Evolutionary conservation across 108 stramenopile species (phyloP).

Genomic region (Cyclotella cryptica): DNA sequence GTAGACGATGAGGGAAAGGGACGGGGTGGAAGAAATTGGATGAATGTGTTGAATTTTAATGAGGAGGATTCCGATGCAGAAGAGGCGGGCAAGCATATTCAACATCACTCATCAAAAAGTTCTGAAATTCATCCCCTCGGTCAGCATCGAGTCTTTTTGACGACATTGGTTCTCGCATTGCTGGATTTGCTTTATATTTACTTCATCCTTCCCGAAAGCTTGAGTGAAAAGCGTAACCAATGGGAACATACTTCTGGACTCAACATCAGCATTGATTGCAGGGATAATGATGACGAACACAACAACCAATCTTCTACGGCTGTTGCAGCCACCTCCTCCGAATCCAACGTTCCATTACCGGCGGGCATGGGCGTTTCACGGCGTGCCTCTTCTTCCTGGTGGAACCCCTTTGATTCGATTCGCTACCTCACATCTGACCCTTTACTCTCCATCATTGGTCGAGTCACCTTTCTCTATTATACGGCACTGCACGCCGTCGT

Average conservation of each 20-base stretch:
- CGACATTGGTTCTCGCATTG: conserved; percentile 65
- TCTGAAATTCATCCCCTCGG: conserved; percentile 50
- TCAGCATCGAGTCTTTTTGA: conserved; percentile 72
- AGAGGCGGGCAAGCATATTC: not conserved
- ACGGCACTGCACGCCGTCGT: conserved; percentile 94
- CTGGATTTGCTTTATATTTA: conserved; percentile 83
- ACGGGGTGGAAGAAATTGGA: conserved; percentile 58
- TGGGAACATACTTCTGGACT: conserved; percentile 20
- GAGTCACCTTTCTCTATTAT: conserved; percentile 93
- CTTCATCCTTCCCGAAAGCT: conserved; percentile 76
- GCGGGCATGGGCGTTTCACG: conserved; percentile 39
- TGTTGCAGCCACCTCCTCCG: conserved; percentile 36
- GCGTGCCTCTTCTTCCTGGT: conserved; percentile 47
- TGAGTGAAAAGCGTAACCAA: conserved; percentile 30
- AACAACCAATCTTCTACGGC: conserved; percentile 14
- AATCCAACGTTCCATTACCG: conserved; percentile 38
- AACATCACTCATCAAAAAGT: not conserved
- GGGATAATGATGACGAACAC: not conserved
- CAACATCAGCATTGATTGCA: conserved; percentile 3
- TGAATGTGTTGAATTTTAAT: conserved; percentile 31
- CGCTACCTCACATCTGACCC: conserved; percentile 67
- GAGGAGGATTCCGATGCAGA: not conserved
- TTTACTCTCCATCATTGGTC: conserved; percentile 80
- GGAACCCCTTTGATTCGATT: conserved; percentile 77
- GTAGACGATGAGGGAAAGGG: conserved; percentile 32